Conservation (phyloP, 140 eudicot species). For the Anethum foeniculum region DNA sequence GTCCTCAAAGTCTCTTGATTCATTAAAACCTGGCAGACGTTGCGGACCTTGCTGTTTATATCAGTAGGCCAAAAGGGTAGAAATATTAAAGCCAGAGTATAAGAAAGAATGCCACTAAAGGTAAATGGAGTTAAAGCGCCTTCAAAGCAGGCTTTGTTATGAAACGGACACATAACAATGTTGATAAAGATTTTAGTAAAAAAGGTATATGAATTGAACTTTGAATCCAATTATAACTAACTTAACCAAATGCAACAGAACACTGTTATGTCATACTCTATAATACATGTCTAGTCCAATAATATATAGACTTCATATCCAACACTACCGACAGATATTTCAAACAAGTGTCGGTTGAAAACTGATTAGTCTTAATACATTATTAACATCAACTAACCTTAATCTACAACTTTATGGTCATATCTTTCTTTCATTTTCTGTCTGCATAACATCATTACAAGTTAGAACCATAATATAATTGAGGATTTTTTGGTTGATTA, state of each 20-base stretch:
- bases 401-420: neutral
- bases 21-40: neutral
- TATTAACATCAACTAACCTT: neutral
- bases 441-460: neutral
- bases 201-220: neutral
- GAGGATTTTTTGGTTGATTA: neutral
- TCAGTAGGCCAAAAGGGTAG: neutral
- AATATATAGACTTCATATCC: neutral
- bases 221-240: neutral
- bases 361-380: neutral
- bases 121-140: conserved; percentile 1
- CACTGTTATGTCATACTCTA: neutral
- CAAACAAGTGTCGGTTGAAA: conserved; percentile 4
- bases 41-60: neutral
- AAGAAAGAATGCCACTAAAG: neutral
- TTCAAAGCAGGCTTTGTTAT: conserved; percentile 3
- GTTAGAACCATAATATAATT: no score
- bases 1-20: neutral
- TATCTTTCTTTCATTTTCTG: neutral
- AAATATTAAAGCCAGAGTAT: neutral
- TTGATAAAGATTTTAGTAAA: neutral
- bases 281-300: neutral
- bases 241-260: conserved; percentile 15
- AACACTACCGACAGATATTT: conserved; percentile 13
- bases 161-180: neutral